Percentiles rank a stretch among this genome's conserved stretches.
These are phyloP conservation scores for Vitis labrusca DNA, from an alignment of 164 flowering plant genomes.

Conservation along the genomic window DNA sequence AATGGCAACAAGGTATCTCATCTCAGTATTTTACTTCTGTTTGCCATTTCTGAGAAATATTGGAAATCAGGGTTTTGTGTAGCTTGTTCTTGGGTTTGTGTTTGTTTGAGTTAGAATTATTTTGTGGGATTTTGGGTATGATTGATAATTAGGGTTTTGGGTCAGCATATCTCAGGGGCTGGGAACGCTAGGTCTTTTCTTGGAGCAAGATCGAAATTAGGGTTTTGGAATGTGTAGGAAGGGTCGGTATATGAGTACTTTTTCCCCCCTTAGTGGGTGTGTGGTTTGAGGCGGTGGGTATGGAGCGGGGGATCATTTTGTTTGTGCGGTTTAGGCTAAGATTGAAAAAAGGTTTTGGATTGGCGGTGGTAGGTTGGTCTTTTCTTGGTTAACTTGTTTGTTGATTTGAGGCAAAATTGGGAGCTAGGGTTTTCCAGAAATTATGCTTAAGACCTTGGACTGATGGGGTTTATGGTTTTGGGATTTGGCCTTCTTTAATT, in stretches of 20 bases:
- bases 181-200: background rate
- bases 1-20: slow-evolving; percentile 69
- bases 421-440: background rate
- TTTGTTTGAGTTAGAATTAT: too few species aligned
- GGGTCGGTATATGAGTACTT: background rate
- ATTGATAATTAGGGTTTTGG: slow-evolving; percentile 1
- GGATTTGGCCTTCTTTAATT: slow-evolving; percentile 9
- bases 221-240: background rate
- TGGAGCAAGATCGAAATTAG: background rate
- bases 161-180: background rate
- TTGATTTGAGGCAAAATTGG: background rate
- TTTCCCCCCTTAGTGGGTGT: background rate
- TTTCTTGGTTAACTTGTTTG: too few species aligned
- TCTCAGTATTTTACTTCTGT: background rate
- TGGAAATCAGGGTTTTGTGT: background rate
- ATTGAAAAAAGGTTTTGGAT: too few species aligned
- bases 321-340: too few species aligned
- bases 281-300: background rate
- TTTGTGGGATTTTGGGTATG: background rate
- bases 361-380: too few species aligned
- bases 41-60: background rate
- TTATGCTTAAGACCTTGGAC: too few species aligned
- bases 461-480: background rate
- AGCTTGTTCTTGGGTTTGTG: too few species aligned
- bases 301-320: background rate